Percentiles rank a stretch among this genome's conserved stretches.
Evolutionary conservation across 176 grass and related monocot genomes (phyloP).

Genomic region (Zizania latifolia): DNA sequence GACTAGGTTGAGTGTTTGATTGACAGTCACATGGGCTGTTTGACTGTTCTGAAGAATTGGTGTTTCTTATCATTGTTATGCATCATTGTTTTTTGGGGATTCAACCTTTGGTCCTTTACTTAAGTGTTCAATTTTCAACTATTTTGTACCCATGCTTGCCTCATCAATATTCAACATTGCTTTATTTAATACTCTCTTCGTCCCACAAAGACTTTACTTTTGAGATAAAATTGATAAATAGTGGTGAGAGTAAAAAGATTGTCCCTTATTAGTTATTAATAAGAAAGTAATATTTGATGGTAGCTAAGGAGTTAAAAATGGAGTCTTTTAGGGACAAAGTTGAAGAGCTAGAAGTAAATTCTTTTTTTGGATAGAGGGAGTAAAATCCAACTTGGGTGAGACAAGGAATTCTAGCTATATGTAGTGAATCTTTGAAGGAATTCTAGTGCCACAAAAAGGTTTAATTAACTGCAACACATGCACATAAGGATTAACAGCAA

Average conservation of each 20-base stretch:
- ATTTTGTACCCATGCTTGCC: neutral
- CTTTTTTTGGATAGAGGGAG: no score
- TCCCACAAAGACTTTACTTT: no score
- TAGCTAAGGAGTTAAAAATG: no score
- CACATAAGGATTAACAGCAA: neutral
- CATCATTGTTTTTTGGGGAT: neutral
- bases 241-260: no score
- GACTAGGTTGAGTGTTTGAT: neutral
- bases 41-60: neutral
- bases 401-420: neutral
- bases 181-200: neutral
- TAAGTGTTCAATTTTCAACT: neutral
- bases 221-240: no score
- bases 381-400: neutral
- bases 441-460: neutral
- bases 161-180: neutral
- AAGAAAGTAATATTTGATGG: no score
- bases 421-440: neutral
- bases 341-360: no score
- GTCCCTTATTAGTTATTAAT: no score
- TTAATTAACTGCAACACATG: neutral
- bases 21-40: neutral
- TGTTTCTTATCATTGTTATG: neutral
- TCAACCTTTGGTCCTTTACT: no score
- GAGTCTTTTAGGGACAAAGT: no score